Evolutionary conservation across 345 rosid genomes (phyloP), one percentile per base, ranked within the genome.

Genomic region (Lepidium sativum): DNA sequence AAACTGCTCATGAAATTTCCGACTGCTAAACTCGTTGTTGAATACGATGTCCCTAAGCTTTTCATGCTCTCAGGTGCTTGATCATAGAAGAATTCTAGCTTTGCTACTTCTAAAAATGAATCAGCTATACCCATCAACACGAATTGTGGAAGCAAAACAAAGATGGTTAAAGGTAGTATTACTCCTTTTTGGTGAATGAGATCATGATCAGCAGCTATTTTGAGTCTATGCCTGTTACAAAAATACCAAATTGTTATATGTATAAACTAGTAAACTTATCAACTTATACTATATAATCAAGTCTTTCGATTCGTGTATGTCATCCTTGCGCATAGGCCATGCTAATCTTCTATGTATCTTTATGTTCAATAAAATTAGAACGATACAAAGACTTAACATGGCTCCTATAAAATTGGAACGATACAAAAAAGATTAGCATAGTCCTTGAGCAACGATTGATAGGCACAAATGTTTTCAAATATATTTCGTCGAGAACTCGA

Each of bases 11-110:
- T 49, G 72, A 83, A 88, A 59, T 73, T 70, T 20, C 95, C 95
- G 4, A 92, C 48, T 8, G 86, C 92, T 27, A 86, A 12, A 70
- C 85, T 84, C 16, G 65, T 82, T 0, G 82, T 71, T 49, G 84
- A 86, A 59, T 84, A 86, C 0, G 96, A 80, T 8, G 98, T 80
- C 17, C 98, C 92, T 0, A 92, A 73, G 50, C 96, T 84, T 53
- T 92, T 88, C 98, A 86, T 85, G 27, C 83, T 82, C 49, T 83
- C 80, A 0, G 98, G 95, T 6, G 95, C 90, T 48, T 92, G 98
- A 49, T 88, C 95, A 27, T 88, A 92, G 88, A 92, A 92, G 37
- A 86, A 88, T 55, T 88, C 95, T 15, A 89, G 35, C 80, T 92
- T 92, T 0, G 98, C 91, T 6, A 85, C 87, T 61, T 86, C 95